Evolutionary conservation across 441 rosid genomes (phyloP).

Genomic region (Cnidoscolus chayamansa): DNA sequence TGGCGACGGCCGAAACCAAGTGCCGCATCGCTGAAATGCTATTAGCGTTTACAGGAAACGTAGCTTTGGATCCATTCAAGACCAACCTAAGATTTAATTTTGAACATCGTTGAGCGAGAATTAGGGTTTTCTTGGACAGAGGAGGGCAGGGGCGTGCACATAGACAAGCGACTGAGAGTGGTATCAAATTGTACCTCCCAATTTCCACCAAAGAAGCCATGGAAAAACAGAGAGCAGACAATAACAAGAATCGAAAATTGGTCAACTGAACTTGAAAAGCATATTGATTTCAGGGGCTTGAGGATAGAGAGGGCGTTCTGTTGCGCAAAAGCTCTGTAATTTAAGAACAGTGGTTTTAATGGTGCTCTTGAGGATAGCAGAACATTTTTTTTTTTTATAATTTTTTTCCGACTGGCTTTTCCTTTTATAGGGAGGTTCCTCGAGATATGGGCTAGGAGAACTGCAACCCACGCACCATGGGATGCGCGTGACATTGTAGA

Average conservation of each 20-base stretch:
- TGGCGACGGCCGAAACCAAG: slow-evolving; percentile 43
- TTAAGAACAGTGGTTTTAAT: background rate
- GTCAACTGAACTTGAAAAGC: background rate
- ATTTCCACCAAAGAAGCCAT: slow-evolving; percentile 54
- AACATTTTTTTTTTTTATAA: background rate
- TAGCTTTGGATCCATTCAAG: slow-evolving; percentile 29
- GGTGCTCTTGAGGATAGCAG: slow-evolving; percentile 12
- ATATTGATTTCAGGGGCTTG: background rate
- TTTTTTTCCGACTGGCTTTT: no score
- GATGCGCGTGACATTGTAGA: background rate
- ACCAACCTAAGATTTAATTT: slow-evolving; percentile 32
- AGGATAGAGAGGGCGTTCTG: background rate
- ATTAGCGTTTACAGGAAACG: slow-evolving; percentile 26
- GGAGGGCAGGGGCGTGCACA: slow-evolving; percentile 46
- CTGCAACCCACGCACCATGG: background rate
- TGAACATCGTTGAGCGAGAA: slow-evolving; percentile 29
- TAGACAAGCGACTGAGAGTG: slow-evolving; percentile 37
- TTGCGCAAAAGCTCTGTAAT: background rate
- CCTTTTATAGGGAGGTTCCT: background rate
- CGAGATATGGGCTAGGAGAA: background rate
- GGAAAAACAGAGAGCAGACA: background rate
- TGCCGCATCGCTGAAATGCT: slow-evolving; percentile 34
- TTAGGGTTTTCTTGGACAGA: slow-evolving; percentile 35
- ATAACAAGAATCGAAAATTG: background rate
- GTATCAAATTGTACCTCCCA: slow-evolving; percentile 39